A percentile compares a stretch with the other conserved stretches of the same genome.
phyloP scores from a whole-genome alignment of 2,329 filamentous ascomycete species.

The Dactylonectria estremocensis region DNA sequence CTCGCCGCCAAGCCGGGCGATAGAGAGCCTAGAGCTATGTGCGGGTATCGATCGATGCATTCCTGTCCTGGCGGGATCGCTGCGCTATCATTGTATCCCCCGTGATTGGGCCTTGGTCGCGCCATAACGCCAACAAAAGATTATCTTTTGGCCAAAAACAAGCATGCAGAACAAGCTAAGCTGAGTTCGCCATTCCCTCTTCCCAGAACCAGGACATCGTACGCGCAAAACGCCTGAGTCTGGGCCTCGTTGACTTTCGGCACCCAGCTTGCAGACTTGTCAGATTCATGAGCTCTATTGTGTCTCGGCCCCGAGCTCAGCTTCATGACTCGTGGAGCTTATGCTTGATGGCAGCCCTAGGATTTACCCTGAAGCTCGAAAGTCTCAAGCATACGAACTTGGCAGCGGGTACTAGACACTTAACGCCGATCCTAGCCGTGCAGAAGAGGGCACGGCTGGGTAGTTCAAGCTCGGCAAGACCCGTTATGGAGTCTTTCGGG shows the following conservation, averaged over 20 bases:
- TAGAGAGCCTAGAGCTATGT: background rate
- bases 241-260: background rate
- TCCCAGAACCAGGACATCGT: background rate
- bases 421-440: background rate
- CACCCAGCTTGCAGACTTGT: too few relatives aligned
- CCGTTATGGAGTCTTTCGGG: background rate
- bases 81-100: too few relatives aligned
- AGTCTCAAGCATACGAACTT: too few relatives aligned
- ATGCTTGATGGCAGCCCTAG: too few relatives aligned
- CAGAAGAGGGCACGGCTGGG: too few relatives aligned
- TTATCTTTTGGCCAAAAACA: background rate
- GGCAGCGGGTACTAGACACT: too few relatives aligned
- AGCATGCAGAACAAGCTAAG: background rate
- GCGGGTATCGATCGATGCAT: background rate
- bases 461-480: background rate
- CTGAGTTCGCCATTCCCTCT: background rate
- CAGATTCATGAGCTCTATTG: background rate
- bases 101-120: background rate
- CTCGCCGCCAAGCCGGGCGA: background rate
- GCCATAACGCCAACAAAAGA: background rate
- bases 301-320: background rate
- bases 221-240: background rate
- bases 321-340: background rate
- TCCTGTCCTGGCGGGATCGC: background rate
- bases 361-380: too few relatives aligned